A percentile compares a stretch with the other conserved stretches of the same genome.
phyloP scores from a whole-genome alignment of 805 yeast genomes.

The Candida sithepensis region DNA sequence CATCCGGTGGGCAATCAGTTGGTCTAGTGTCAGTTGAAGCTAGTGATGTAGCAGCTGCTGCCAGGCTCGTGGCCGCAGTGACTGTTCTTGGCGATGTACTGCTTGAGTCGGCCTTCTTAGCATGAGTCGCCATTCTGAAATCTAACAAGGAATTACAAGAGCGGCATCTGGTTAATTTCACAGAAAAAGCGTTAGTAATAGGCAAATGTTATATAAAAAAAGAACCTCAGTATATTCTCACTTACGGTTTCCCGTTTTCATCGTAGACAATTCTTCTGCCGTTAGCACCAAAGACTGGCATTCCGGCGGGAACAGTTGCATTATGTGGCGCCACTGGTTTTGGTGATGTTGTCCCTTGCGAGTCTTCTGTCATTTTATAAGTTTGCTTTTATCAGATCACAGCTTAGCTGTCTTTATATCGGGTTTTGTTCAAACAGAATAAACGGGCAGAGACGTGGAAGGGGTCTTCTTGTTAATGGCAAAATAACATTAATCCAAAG shows the following conservation, averaged over 20 bases:
- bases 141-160: slow-evolving; percentile 81
- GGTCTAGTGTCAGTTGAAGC: slow-evolving; percentile 1
- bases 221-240: slow-evolving; percentile 16
- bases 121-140: slow-evolving; percentile 57
- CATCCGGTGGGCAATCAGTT: slow-evolving; percentile 80
- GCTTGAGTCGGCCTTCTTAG: slow-evolving; percentile 21
- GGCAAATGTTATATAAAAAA: slow-evolving; percentile 3
- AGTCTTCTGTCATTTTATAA: neutral
- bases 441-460: too few relatives aligned
- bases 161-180: slow-evolving; percentile 50
- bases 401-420: too few relatives aligned
- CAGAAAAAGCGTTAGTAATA: neutral
- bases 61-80: slow-evolving; percentile 14
- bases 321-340: slow-evolving; percentile 5
- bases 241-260: slow-evolving; percentile 92
- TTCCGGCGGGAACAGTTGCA: slow-evolving; percentile 12
- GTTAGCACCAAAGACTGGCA: slow-evolving; percentile 48
- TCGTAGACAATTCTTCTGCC: slow-evolving; percentile 76
- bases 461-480: too few relatives aligned
- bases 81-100: slow-evolving; percentile 4
- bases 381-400: too few relatives aligned
- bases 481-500: too few relatives aligned
- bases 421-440: too few relatives aligned
- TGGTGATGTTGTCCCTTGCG: neutral
- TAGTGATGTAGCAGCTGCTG: slow-evolving; percentile 20